A percentile compares a stretch with the other conserved stretches of the same genome.
phyloP scores from a whole-genome alignment of 768 basidiomycete species.

The Termitomyces sp. region DNA sequence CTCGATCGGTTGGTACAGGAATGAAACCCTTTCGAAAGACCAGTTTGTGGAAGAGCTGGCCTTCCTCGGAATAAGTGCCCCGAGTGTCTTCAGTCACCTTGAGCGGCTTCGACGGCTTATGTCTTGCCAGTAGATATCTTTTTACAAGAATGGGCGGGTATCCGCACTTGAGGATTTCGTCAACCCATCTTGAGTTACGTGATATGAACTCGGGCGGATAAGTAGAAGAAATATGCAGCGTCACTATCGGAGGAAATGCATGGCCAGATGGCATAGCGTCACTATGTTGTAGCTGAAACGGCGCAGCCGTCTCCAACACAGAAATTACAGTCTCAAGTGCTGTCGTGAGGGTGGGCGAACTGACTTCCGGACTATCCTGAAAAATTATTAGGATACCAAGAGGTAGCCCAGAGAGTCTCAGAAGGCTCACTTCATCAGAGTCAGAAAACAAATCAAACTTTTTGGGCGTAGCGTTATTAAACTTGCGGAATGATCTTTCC shows the following conservation, averaged over 20 bases:
- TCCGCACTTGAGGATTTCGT: constrained; percentile 19
- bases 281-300: constrained; percentile 6
- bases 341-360: constrained; percentile 1
- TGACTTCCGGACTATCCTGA: not conserved
- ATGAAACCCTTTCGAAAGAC: constrained; percentile 40
- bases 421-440: not conserved
- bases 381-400: not conserved
- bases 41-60: constrained; percentile 34
- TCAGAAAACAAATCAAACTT: constrained; percentile 5
- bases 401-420: not conserved
- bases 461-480: not conserved
- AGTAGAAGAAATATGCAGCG: constrained; percentile 8
- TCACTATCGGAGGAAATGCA: constrained; percentile 9
- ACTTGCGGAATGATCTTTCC: constrained; percentile 7
- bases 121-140: constrained; percentile 17
- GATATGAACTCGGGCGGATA: constrained; percentile 15
- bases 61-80: constrained; percentile 23
- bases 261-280: not conserved
- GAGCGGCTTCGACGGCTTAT: constrained; percentile 5
- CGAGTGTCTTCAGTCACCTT: constrained; percentile 14
- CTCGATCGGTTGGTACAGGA: constrained; percentile 13
- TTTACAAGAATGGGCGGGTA: constrained; percentile 27
- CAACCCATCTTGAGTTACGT: constrained; percentile 29
- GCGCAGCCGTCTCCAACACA: constrained; percentile 12
- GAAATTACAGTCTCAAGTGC: constrained; percentile 11